phyloP scores from a whole-genome alignment of 164 flowering plant species.

The Tetrastigma voinierianum region DNA sequence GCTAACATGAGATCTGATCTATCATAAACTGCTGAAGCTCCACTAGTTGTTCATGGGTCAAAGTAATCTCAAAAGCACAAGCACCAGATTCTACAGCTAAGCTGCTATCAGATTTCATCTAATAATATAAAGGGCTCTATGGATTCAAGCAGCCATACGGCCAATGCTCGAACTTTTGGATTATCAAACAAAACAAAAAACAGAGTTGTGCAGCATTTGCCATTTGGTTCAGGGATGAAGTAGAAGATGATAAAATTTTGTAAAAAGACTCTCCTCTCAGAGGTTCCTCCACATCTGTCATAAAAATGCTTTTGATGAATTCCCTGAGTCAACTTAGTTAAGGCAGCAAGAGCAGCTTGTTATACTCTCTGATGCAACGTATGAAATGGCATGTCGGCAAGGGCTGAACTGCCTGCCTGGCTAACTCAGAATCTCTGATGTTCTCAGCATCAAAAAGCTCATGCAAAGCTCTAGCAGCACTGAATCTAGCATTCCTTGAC shows the following conservation, averaged over 20 bases:
- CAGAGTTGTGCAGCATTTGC: conserved; percentile 70
- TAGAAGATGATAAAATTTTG: conserved; percentile 47
- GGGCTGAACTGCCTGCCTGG: conserved; percentile 73
- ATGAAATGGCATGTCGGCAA: conserved; percentile 74
- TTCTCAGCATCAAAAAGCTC: conserved; percentile 73
- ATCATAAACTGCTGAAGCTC: conserved; percentile 56
- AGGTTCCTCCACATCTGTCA: conserved; percentile 63
- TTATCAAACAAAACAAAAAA: conserved; percentile 49
- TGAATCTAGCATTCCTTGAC: conserved; percentile 68
- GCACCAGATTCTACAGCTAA: conserved; percentile 60
- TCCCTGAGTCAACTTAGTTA: conserved; percentile 64
- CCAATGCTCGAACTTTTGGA: conserved; percentile 44
- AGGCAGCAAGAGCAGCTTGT: conserved; percentile 58
- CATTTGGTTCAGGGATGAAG: conserved; percentile 59
- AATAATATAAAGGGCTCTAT: conserved; percentile 60
- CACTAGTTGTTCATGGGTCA: conserved; percentile 73
- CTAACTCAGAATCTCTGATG: conserved; percentile 65
- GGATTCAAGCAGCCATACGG: conserved; percentile 62
- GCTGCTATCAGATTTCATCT: conserved; percentile 50
- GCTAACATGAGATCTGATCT: conserved; percentile 61
- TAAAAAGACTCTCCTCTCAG: conserved; percentile 45
- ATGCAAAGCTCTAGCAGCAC: conserved; percentile 73
- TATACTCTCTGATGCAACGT: conserved; percentile 13
- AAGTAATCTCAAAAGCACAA: conserved; percentile 71
- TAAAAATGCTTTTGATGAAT: conserved; percentile 43